These are phyloP conservation scores for Candida loeiensis DNA, from an alignment of 805 yeast species.

Conservation along the genomic window DNA sequence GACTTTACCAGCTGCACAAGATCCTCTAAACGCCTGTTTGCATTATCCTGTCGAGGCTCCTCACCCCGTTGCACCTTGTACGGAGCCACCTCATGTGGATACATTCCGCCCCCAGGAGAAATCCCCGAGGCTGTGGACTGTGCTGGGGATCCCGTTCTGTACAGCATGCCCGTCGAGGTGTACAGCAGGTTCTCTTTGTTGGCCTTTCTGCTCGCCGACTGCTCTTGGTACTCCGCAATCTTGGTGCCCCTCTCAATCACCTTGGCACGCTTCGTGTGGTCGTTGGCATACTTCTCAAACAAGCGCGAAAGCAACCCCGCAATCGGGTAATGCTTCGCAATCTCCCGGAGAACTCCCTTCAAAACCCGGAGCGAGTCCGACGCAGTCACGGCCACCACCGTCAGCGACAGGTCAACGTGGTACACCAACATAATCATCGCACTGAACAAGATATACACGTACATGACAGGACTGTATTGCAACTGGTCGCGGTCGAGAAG, in stretches of 20 bases:
- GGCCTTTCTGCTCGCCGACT: slow-evolving; percentile 23
- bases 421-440: slow-evolving; percentile 71
- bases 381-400: slow-evolving; percentile 40
- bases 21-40: slow-evolving; percentile 24
- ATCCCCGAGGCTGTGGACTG: slow-evolving; percentile 22
- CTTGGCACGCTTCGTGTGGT: slow-evolving; percentile 39
- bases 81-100: slow-evolving; percentile 14
- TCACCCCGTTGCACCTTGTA: slow-evolving; percentile 1
- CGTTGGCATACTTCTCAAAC: slow-evolving; percentile 42
- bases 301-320: slow-evolving; percentile 35
- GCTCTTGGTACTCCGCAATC: slow-evolving; percentile 38
- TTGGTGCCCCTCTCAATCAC: slow-evolving; percentile 37
- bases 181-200: slow-evolving; percentile 12
- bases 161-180: neutral
- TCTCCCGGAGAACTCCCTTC: slow-evolving; percentile 36
- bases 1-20: slow-evolving; percentile 33
- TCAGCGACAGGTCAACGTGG: slow-evolving; percentile 50
- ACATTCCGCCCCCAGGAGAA: slow-evolving; percentile 26
- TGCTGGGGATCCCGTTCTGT: slow-evolving; percentile 10
- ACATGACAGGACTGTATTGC: slow-evolving; percentile 53
- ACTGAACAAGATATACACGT: slow-evolving; percentile 55
- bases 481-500: slow-evolving; percentile 48
- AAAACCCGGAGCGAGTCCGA: slow-evolving; percentile 39
- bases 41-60: slow-evolving; percentile 8
- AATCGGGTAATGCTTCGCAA: slow-evolving; percentile 36